Evolutionary conservation across 192 early-diverging fungal species (phyloP), one percentile per base, ranked within the genome.

Genomic region (Irineochytrium annulatum): DNA sequence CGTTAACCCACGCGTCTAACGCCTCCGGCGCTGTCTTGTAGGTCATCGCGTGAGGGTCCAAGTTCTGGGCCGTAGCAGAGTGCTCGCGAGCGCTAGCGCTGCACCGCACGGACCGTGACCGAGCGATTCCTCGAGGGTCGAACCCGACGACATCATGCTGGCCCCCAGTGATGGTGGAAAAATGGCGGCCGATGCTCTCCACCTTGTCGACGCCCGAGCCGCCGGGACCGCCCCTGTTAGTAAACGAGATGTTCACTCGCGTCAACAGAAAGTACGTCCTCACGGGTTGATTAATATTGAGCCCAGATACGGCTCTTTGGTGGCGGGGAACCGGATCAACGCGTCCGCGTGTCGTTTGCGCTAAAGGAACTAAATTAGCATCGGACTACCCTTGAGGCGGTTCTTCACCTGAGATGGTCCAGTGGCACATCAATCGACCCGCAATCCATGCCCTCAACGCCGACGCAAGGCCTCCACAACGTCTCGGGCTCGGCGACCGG

Each of bases 91-190:
- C 57, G 32, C 22, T 31, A 8, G 0, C 0, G 32, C 54, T 55
- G 57, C 52, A 68, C 13, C 28, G 43, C 31, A 77, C 31, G 3
- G 75, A 61, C 3, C 51, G 20, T 33, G 56, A 60, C 3, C 28
- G 24, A 3, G 49, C 67, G 20, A 72, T 53, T 3, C 76, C 73
- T 28, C 76, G 57, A 19, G 72, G 76, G 34, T 78, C 76, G 49
- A 71, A 58, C 0, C 11, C 1, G 2, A 58, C 0, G 3, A 58
- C 22, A 22, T 1, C 75, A 43, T 69, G 68, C 19, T 54, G 26
- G 6, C 68, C 59, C 46, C 52, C 67, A 46, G 56, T 33, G 16
- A 61, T 34, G 16, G 31, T 34, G 24, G 51, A 33, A 27, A 73
- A 39, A 2, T 22, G 32, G 17, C 33, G 24, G 17, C 63, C 63